Evolutionary conservation across 2,329 filamentous ascomycete genomes (phyloP).

Genomic region (Beauveria pseudobassiana): DNA sequence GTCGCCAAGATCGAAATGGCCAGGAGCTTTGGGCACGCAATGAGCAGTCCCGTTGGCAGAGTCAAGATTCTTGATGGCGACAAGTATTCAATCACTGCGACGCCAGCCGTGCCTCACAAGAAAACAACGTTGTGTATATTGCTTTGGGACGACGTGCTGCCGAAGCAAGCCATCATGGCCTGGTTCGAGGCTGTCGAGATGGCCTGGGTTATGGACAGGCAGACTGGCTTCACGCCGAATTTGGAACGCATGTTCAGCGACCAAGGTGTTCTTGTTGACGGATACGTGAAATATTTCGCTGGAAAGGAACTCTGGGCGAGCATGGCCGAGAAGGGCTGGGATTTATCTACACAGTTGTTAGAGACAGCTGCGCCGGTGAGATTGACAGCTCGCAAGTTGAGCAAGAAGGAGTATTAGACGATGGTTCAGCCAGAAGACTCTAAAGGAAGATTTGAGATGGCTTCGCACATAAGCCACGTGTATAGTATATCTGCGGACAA

Average conservation of each 20-base stretch:
- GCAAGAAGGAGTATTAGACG: slow-evolving; percentile 18
- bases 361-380: slow-evolving; percentile 30
- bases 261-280: neutral
- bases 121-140: slow-evolving; percentile 26
- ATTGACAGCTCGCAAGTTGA: slow-evolving; percentile 17
- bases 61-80: slow-evolving; percentile 22
- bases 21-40: slow-evolving; percentile 31
- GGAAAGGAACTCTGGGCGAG: slow-evolving; percentile 20
- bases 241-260: neutral
- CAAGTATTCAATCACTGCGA: slow-evolving; percentile 7
- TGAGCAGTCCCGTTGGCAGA: slow-evolving; percentile 23
- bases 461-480: neutral
- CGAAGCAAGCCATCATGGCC: slow-evolving; percentile 24
- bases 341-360: slow-evolving; percentile 25
- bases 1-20: slow-evolving; percentile 34
- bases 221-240: neutral
- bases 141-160: slow-evolving; percentile 24
- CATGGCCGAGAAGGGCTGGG: slow-evolving; percentile 27
- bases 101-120: slow-evolving; percentile 5
- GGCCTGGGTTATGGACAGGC: slow-evolving; percentile 25
- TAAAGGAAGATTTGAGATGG: neutral
- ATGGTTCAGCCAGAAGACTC: no score
- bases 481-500: neutral
- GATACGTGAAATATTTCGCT: slow-evolving; percentile 1
- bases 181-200: slow-evolving; percentile 32